A percentile compares a stretch with the other conserved stretches of the same genome.
phyloP scores from a whole-genome alignment of 768 basidiomycete species.

The Lentinus brumalis region DNA sequence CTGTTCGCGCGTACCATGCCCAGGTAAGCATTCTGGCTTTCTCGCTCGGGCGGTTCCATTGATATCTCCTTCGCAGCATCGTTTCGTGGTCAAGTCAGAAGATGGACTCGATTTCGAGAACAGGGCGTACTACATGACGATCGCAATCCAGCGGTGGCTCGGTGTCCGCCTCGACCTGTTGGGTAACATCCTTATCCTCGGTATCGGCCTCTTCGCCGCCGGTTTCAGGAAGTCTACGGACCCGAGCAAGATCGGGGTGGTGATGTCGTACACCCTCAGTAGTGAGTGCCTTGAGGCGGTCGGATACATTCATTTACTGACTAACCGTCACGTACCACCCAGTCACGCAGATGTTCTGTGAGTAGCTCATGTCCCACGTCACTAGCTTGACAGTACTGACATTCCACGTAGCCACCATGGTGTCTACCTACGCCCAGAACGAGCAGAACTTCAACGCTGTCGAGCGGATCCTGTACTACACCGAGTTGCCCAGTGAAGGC shows the following conservation, averaged over 20 bases:
- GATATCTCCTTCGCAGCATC: slow-evolving; percentile 32
- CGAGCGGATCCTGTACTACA: slow-evolving; percentile 71
- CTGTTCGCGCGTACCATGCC: slow-evolving; percentile 59
- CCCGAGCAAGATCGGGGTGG: slow-evolving; percentile 58
- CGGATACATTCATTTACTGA: background rate
- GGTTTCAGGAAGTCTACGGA: slow-evolving; percentile 56
- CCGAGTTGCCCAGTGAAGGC: slow-evolving; percentile 61
- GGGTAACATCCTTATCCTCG: slow-evolving; percentile 64
- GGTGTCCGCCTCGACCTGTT: slow-evolving; percentile 64
- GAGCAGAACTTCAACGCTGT: slow-evolving; percentile 77
- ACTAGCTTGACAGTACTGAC: background rate
- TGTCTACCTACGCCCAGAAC: slow-evolving; percentile 57
- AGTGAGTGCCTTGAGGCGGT: slow-evolving; percentile 38
- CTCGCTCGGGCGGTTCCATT: too few relatives aligned
- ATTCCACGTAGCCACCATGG: slow-evolving; percentile 46
- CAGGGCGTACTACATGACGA: slow-evolving; percentile 63
- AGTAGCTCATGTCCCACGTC: slow-evolving; percentile 20
- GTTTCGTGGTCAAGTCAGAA: slow-evolving; percentile 53
- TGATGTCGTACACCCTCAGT: slow-evolving; percentile 35
- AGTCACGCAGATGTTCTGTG: slow-evolving; percentile 60
- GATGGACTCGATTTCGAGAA: slow-evolving; percentile 59
- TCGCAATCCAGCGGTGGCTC: slow-evolving; percentile 68
- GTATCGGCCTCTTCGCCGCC: slow-evolving; percentile 69
- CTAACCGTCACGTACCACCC: background rate
- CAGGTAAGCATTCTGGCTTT: slow-evolving; percentile 38